phyloP scores from a whole-genome alignment of 202 grass and related monocot species.

The Bolboschoenoplectus hybrid region DNA sequence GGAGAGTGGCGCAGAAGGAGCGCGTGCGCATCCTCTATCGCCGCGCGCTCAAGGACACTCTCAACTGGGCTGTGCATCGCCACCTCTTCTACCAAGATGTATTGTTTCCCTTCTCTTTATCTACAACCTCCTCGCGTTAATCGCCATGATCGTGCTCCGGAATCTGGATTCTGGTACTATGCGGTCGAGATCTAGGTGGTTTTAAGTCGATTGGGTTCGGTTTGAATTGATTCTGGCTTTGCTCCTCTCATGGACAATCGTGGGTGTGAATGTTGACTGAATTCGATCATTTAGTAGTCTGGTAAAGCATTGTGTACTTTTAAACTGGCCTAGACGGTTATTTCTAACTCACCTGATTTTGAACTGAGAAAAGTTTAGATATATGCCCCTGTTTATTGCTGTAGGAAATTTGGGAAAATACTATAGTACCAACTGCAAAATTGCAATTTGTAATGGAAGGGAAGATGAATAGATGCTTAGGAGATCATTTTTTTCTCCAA shows the following conservation, averaged over 20 bases:
- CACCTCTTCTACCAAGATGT: slow-evolving; percentile 97
- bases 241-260: neutral
- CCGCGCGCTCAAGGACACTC: slow-evolving; percentile 80
- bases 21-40: slow-evolving; percentile 93
- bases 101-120: neutral
- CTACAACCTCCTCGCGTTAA: neutral
- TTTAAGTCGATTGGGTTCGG: neutral
- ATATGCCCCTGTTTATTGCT: neutral
- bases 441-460: neutral
- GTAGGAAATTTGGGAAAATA: neutral
- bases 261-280: slow-evolving; percentile 20
- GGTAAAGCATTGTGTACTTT: neutral
- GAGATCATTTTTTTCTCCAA: neutral
- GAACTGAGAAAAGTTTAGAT: neutral
- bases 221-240: neutral
- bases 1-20: slow-evolving; percentile 88
- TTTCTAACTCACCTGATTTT: neutral
- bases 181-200: neutral
- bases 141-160: slow-evolving; percentile 9
- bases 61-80: slow-evolving; percentile 99
- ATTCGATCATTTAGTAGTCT: neutral
- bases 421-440: neutral
- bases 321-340: neutral
- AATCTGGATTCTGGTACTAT: slow-evolving; percentile 37
- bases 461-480: neutral